Conservation (phyloP, 352 stramenopile species). For the Phytophthora nicotianae region DNA sequence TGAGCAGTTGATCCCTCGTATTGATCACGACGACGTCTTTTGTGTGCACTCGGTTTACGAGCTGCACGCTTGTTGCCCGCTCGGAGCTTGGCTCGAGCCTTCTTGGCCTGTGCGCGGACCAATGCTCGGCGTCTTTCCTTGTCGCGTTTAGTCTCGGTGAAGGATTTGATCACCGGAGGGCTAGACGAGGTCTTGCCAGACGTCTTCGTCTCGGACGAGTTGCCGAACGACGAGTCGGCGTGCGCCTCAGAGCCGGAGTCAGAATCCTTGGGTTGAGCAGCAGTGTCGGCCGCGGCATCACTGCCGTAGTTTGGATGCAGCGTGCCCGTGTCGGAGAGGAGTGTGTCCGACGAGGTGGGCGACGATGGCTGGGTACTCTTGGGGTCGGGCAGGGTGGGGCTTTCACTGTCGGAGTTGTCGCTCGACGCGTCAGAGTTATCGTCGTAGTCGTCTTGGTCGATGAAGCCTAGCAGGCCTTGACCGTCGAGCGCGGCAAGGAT, state of each 20-base stretch:
- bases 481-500: conserved; percentile 6
- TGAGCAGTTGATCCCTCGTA: conserved; percentile 19
- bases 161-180: no score
- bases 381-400: not conserved
- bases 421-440: conserved; percentile 1
- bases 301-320: not conserved
- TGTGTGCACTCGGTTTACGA: no score
- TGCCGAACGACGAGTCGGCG: no score
- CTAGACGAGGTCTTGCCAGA: no score
- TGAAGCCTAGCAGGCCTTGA: conserved; percentile 14
- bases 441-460: conserved; percentile 13
- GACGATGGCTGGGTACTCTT: not conserved
- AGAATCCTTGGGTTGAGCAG: no score
- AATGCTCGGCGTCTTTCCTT: not conserved
- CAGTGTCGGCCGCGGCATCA: no score
- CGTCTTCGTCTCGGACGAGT: no score
- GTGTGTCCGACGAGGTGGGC: not conserved
- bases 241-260: no score
- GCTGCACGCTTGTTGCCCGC: no score
- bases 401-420: not conserved
- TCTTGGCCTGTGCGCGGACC: no score
- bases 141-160: not conserved
- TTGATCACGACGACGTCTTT: not conserved
- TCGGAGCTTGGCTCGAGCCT: no score
- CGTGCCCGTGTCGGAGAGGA: not conserved